These are phyloP conservation scores for Durio zibethinus DNA, from an alignment of 345 rosid genomes.

Conservation along the genomic window DNA sequence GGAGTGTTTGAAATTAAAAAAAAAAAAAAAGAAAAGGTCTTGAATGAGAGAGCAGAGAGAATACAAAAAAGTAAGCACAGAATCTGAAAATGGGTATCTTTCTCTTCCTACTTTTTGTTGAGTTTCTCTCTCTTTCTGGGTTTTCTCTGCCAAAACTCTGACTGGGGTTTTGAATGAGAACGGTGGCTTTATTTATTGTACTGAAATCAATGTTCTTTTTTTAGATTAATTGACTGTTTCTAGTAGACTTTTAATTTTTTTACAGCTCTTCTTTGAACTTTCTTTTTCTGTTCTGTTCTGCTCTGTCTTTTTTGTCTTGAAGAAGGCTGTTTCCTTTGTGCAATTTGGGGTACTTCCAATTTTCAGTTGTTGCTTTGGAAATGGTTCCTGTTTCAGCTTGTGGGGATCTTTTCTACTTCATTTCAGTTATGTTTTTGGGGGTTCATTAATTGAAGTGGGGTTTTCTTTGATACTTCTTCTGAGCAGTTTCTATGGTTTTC, in stretches of 20 bases:
- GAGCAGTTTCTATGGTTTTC: background rate
- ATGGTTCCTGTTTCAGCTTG: constrained; percentile 24
- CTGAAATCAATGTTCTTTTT: constrained; percentile 61
- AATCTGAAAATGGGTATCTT: constrained; percentile 81
- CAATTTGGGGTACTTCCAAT: constrained; percentile 25
- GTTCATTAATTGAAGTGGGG: constrained; percentile 20
- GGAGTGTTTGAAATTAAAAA: constrained; percentile 11
- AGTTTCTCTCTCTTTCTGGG: constrained; percentile 30
- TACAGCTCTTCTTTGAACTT: constrained; percentile 30
- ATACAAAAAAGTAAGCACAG: constrained; percentile 55
- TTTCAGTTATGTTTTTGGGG: constrained; percentile 17
- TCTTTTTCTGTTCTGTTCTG: constrained; percentile 24
- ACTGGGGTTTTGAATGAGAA: constrained; percentile 58
- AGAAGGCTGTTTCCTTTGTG: constrained; percentile 25
- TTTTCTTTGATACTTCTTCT: constrained; percentile 13
- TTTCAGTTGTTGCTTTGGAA: constrained; percentile 33
- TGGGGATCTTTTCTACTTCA: constrained; percentile 25
- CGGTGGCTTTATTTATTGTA: constrained; percentile 36
- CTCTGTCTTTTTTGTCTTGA: constrained; percentile 19
- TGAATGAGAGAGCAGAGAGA: constrained; percentile 42
- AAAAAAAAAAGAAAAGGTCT: constrained; percentile 20
- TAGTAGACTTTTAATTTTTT: constrained; percentile 22
- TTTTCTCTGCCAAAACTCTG: constrained; percentile 41
- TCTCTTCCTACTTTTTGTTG: constrained; percentile 53
- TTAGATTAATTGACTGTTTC: constrained; percentile 55